phyloP scores from a whole-genome alignment of 176 grass and related monocot species.

The Rhynchospora tenuis region DNA sequence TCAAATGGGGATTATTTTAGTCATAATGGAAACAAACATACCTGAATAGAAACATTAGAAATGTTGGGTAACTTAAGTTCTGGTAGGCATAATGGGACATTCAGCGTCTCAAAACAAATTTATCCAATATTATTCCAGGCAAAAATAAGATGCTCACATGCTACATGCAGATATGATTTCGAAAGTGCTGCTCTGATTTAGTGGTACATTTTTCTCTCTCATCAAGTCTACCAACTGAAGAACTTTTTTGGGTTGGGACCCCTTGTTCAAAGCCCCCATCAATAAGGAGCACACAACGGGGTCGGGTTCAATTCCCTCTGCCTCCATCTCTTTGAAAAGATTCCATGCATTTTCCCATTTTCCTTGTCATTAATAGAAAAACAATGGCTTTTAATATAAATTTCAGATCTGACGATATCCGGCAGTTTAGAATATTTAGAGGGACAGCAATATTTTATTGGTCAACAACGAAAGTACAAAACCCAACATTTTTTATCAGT shows the following conservation, averaged over 20 bases:
- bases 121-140: background rate
- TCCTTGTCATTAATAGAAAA: constrained; percentile 50
- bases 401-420: background rate
- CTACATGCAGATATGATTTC: constrained; percentile 84
- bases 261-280: constrained; percentile 75
- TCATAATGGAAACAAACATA: background rate
- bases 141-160: constrained; percentile 49
- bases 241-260: constrained; percentile 57
- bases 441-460: background rate
- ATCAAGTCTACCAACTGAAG: constrained; percentile 68
- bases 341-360: constrained; percentile 67
- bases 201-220: constrained; percentile 55
- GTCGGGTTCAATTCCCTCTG: constrained; percentile 50
- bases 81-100: background rate
- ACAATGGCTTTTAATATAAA: constrained; percentile 8
- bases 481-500: background rate
- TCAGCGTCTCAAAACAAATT: constrained; percentile 8
- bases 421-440: background rate
- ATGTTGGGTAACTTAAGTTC: constrained; percentile 11
- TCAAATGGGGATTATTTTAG: background rate
- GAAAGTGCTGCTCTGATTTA: constrained; percentile 72
- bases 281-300: constrained; percentile 70
- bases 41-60: background rate
- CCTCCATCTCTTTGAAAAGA: constrained; percentile 73
- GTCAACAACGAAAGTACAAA: no score